These are phyloP conservation scores for Aspergillus fumigatiaffinis DNA, from an alignment of 2,329 filamentous ascomycete genomes.

Conservation along the genomic window DNA sequence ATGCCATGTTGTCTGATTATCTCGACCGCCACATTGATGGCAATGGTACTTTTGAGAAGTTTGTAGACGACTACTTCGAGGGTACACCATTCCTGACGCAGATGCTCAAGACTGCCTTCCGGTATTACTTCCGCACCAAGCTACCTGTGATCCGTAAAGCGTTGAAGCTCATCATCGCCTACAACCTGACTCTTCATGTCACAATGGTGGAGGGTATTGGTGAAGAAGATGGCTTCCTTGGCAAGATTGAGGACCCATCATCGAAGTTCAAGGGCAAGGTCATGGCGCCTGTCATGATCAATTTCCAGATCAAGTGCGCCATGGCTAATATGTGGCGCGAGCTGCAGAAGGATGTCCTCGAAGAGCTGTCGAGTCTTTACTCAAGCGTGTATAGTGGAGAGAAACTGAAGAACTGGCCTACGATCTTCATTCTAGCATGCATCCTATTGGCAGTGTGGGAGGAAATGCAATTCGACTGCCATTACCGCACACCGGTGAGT, in stretches of 20 bases:
- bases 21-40: constrained; percentile 92
- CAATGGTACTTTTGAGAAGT: constrained; percentile 84
- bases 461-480: constrained; percentile 97
- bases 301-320: constrained; percentile 98
- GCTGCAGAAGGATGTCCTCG: constrained; percentile 90
- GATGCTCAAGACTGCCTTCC: constrained; percentile 92
- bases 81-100: constrained; percentile 93
- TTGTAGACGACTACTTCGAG: constrained; percentile 94
- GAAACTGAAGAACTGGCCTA: constrained; percentile 98
- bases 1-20: constrained; percentile 79
- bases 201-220: constrained; percentile 90
- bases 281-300: constrained; percentile 96
- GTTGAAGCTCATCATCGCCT: constrained; percentile 88
- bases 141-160: constrained; percentile 90
- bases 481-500: constrained; percentile 74
- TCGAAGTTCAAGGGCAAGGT: constrained; percentile 89
- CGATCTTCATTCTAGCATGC: constrained; percentile 94
- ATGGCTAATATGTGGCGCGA: constrained; percentile 98
- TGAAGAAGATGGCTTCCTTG: constrained; percentile 71
- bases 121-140: constrained; percentile 85
- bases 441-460: constrained; percentile 95
- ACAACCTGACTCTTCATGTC: constrained; percentile 91
- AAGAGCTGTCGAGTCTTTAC: constrained; percentile 88
- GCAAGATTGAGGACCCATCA: constrained; percentile 78
- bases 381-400: constrained; percentile 98